These are phyloP conservation scores for Rhodotorula sp. DNA, from an alignment of 1,284 basidiomycete genomes.

Conservation along the genomic window DNA sequence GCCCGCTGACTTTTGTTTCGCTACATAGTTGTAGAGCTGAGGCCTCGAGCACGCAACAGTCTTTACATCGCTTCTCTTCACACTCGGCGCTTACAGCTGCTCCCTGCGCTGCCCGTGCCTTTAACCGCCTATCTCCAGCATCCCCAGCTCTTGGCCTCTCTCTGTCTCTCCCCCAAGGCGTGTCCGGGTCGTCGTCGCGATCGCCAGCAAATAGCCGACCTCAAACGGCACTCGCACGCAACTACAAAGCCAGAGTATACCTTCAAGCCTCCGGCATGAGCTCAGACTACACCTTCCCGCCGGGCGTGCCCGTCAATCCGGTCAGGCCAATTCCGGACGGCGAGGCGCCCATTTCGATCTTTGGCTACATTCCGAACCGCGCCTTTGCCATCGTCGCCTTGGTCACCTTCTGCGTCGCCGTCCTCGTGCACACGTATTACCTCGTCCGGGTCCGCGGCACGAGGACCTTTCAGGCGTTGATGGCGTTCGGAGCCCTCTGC, in stretches of 20 bases:
- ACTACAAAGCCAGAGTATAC: background rate
- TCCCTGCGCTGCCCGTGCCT: too few relatives aligned
- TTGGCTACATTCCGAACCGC: conserved; percentile 48
- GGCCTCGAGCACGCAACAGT: too few relatives aligned
- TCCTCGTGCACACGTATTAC: conserved; percentile 45
- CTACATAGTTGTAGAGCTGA: too few relatives aligned
- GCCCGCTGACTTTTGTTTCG: too few relatives aligned
- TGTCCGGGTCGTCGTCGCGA: too few relatives aligned
- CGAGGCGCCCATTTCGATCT: conserved; percentile 49
- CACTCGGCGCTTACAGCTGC: too few relatives aligned
- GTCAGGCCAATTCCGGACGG: conserved; percentile 41
- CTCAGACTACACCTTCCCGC: background rate
- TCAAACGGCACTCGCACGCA: too few relatives aligned
- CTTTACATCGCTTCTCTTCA: too few relatives aligned
- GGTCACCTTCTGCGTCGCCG: conserved; percentile 45
- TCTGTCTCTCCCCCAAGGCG: too few relatives aligned
- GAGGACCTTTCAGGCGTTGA: conserved; percentile 34
- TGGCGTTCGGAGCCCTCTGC: conserved; percentile 14
- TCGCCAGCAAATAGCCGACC: too few relatives aligned
- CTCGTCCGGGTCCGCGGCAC: conserved; percentile 25
- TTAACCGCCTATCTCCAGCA: too few relatives aligned
- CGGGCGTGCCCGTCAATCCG: conserved; percentile 45
- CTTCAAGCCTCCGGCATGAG: background rate
- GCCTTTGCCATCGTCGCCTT: conserved; percentile 41
- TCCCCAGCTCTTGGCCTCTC: too few relatives aligned